Conservation (phyloP, 768 basidiomycete genomes). For the Termitomyces sp. region DNA sequence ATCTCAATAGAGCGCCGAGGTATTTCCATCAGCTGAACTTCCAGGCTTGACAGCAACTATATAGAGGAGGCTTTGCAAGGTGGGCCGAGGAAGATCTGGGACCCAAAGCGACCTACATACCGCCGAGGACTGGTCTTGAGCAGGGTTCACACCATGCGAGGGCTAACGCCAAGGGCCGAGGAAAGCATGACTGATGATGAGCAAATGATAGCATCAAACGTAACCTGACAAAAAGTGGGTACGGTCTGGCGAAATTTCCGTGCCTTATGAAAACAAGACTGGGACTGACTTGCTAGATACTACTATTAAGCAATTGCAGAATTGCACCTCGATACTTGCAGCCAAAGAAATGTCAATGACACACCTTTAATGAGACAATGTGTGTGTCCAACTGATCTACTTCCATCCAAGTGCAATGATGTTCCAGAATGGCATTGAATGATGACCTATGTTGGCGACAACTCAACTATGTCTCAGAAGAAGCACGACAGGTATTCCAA, state of each 20-base stretch:
- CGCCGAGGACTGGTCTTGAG: slow-evolving; percentile 3
- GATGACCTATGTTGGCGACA: too few species aligned
- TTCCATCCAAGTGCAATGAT: background rate
- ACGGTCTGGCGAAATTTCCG: background rate
- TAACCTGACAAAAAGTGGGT: background rate
- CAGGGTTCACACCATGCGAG: background rate
- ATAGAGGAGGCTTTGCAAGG: background rate
- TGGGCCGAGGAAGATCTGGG: background rate
- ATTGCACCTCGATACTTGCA: background rate
- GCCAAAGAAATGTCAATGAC: background rate
- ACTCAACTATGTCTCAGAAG: too few species aligned
- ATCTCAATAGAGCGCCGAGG: slow-evolving; percentile 7
- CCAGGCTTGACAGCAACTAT: background rate
- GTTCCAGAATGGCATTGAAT: background rate
- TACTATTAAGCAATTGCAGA: background rate
- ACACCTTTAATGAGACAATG: background rate
- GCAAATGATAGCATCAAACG: background rate
- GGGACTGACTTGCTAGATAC: background rate
- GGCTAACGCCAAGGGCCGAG: background rate
- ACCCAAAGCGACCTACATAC: background rate
- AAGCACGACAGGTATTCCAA: background rate
- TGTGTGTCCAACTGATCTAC: background rate
- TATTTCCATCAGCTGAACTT: slow-evolving; percentile 3
- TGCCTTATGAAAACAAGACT: background rate
- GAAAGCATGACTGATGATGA: background rate